Conservation (phyloP, 495 filamentous ascomycete species). For the Jackrogersella multiformis region DNA sequence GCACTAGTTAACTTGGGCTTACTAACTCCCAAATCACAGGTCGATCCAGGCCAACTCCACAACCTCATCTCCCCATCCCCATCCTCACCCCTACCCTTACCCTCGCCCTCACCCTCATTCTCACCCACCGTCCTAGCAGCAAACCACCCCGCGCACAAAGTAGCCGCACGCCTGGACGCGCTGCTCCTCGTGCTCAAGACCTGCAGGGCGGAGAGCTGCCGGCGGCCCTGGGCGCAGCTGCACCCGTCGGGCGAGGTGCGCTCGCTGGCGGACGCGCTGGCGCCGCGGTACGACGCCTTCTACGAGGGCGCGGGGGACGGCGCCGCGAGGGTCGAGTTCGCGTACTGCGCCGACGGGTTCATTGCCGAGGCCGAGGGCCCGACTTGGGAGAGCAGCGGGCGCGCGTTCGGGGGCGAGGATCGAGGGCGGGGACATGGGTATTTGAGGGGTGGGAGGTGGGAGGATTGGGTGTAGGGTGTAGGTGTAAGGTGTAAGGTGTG, state of each 20-base stretch:
- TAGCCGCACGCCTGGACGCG: slow-evolving; percentile 63
- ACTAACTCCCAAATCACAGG: slow-evolving; percentile 47
- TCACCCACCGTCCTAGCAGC: slow-evolving; percentile 32
- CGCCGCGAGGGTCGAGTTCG: slow-evolving; percentile 51
- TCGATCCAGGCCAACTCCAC: slow-evolving; percentile 64
- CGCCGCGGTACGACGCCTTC: slow-evolving; percentile 58
- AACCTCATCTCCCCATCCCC: slow-evolving; percentile 56
- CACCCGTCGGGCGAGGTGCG: slow-evolving; percentile 55
- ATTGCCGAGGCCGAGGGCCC: slow-evolving; percentile 66
- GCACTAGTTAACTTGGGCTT: too few relatives aligned
- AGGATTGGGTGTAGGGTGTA: slow-evolving; percentile 42
- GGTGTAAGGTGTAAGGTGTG: too few relatives aligned
- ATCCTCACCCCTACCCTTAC: not conserved
- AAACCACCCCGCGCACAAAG: slow-evolving; percentile 46
- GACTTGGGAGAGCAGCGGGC: slow-evolving; percentile 37
- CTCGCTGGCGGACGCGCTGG: slow-evolving; percentile 52
- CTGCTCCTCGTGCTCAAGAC: slow-evolving; percentile 69
- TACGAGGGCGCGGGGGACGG: slow-evolving; percentile 52
- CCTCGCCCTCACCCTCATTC: not conserved
- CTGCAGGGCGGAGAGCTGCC: slow-evolving; percentile 61
- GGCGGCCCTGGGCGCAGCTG: slow-evolving; percentile 64
- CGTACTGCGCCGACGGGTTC: slow-evolving; percentile 65
- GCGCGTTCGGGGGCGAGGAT: not conserved
- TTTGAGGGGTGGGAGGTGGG: slow-evolving; percentile 41
- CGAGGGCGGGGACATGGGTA: slow-evolving; percentile 3